A percentile compares a stretch with the other conserved stretches of the same genome.
These are phyloP conservation scores for Puccinia horiana DNA, from an alignment of 1,284 basidiomycete genomes.

Conservation along the genomic window DNA sequence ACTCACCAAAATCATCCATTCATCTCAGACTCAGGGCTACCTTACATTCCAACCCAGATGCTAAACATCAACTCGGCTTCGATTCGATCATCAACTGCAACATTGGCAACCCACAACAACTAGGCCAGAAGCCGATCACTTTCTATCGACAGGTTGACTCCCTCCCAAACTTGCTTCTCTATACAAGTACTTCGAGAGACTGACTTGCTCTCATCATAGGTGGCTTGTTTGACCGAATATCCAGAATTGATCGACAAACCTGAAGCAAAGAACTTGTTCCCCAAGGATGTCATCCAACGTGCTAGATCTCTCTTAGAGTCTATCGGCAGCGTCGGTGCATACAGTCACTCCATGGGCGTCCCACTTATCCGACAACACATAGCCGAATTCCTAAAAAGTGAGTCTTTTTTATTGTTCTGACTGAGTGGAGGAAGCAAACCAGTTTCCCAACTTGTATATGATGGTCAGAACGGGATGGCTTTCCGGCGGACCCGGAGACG, in stretches of 20 bases:
- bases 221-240: slow-evolving; percentile 88
- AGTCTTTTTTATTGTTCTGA: slow-evolving; percentile 54
- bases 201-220: slow-evolving; percentile 61
- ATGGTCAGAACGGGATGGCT: slow-evolving; percentile 77
- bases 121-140: slow-evolving; percentile 90
- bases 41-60: slow-evolving; percentile 52
- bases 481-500: slow-evolving; percentile 75
- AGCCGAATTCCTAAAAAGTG: slow-evolving; percentile 83
- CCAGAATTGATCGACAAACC: slow-evolving; percentile 76
- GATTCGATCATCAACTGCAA: slow-evolving; percentile 88
- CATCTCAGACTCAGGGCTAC: slow-evolving; percentile 16
- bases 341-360: slow-evolving; percentile 93
- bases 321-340: slow-evolving; percentile 91
- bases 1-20: background rate
- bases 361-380: slow-evolving; percentile 84
- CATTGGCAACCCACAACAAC: slow-evolving; percentile 97
- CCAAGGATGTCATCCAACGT: slow-evolving; percentile 78
- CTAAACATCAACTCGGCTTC: slow-evolving; percentile 69
- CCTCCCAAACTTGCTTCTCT: background rate
- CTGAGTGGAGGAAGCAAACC: too few relatives aligned
- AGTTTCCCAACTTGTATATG: slow-evolving; percentile 1
- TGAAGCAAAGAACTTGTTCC: slow-evolving; percentile 70
- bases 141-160: slow-evolving; percentile 82
- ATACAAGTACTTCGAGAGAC: background rate
- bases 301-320: slow-evolving; percentile 78